Conservation (phyloP, 331 rosid species). For the Cucumis variabilis region DNA sequence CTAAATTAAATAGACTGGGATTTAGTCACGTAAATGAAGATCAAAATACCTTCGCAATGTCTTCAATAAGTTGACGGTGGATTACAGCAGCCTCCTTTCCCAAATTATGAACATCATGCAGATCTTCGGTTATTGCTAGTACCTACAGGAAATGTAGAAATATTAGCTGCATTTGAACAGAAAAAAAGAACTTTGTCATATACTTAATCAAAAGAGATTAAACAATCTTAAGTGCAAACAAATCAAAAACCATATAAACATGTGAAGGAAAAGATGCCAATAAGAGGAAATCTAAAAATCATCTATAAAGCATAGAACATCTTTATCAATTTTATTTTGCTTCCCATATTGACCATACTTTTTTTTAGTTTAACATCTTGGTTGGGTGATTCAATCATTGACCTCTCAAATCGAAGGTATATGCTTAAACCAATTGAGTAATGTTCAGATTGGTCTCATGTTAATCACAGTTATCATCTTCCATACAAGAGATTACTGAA, state of each 20-base stretch:
- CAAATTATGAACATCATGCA: slow-evolving; percentile 85
- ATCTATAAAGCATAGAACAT: slow-evolving; percentile 3
- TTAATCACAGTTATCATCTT: background rate
- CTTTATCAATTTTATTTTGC: background rate
- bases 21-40: slow-evolving; percentile 9
- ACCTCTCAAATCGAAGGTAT: background rate
- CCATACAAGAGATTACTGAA: background rate
- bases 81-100: slow-evolving; percentile 92
- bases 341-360: background rate
- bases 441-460: background rate
- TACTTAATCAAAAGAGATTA: background rate
- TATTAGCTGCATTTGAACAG: slow-evolving; percentile 20
- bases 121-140: slow-evolving; percentile 91
- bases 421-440: background rate
- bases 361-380: background rate
- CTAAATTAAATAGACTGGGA: background rate
- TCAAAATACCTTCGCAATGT: slow-evolving; percentile 76
- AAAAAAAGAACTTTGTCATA: background rate
- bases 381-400: background rate
- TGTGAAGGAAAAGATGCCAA: background rate
- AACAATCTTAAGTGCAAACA: slow-evolving; percentile 11
- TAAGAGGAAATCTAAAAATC: background rate
- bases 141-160: slow-evolving; percentile 55
- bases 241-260: background rate
- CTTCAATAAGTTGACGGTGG: slow-evolving; percentile 82